These are phyloP conservation scores for Monascus ruber DNA, from an alignment of 2,329 filamentous ascomycete species.

Conservation along the genomic window DNA sequence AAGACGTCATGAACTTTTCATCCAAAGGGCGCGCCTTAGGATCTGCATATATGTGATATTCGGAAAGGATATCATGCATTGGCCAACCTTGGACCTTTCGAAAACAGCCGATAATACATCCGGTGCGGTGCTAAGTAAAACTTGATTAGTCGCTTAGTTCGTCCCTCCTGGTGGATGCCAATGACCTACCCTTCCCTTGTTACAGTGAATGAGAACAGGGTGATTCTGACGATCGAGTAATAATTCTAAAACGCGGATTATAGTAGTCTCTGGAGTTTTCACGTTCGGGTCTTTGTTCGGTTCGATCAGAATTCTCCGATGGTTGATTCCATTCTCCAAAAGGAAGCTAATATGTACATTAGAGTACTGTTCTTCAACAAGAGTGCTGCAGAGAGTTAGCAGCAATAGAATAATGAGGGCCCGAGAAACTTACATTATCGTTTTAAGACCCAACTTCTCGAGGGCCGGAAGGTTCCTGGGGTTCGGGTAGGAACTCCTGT, in stretches of 20 bases:
- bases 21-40: conserved; percentile 37
- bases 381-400: conserved; percentile 35
- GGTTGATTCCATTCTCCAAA: conserved; percentile 53
- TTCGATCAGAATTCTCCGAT: conserved; percentile 64
- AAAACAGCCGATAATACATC: conserved; percentile 73
- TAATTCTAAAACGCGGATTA: conserved; percentile 59
- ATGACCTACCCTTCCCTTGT: conserved; percentile 62
- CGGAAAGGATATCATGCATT: conserved; percentile 50
- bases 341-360: conserved; percentile 51
- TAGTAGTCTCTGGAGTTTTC: conserved; percentile 53
- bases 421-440: conserved; percentile 54
- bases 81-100: conserved; percentile 63
- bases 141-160: neutral
- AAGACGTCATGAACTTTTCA: conserved; percentile 15
- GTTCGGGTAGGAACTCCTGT: conserved; percentile 70
- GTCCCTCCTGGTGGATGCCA: too few relatives aligned
- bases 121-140: conserved; percentile 60
- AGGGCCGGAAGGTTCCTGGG: conserved; percentile 61
- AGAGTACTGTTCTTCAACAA: conserved; percentile 50
- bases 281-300: conserved; percentile 71
- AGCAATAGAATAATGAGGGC: neutral
- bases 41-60: conserved; percentile 56
- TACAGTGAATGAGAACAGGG: conserved; percentile 81
- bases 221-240: conserved; percentile 63
- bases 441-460: conserved; percentile 57